Percentiles rank a stretch among this genome's conserved stretches.
Evolutionary conservation across 2,329 filamentous ascomycete species (phyloP).

Genomic region (Sporothrix luriei): DNA sequence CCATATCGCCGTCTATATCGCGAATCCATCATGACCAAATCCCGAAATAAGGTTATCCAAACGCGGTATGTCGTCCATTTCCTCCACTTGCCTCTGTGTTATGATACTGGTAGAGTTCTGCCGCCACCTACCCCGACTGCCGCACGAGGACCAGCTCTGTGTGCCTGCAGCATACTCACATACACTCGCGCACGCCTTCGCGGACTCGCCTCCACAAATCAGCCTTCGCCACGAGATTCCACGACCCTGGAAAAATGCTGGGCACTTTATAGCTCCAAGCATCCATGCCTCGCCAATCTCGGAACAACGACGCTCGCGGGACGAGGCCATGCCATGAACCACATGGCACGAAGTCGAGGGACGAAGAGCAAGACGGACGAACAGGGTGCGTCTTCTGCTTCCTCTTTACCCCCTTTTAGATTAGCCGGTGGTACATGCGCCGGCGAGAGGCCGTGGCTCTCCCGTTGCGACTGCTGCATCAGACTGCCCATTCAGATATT

Average conservation of each 20-base stretch:
- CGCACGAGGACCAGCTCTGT: neutral
- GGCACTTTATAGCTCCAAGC: conserved; percentile 9
- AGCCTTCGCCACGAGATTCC: conserved; percentile 12
- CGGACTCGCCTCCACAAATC: neutral
- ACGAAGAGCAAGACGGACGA: neutral
- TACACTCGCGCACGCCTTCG: neutral
- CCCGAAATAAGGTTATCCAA: conserved; percentile 7
- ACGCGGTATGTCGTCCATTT: neutral
- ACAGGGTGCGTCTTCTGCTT: neutral
- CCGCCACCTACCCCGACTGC: neutral
- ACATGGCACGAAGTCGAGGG: conserved; percentile 5
- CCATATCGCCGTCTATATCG: conserved; percentile 16
- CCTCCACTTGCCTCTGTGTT: neutral
- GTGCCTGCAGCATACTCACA: neutral
- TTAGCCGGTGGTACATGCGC: conserved; percentile 23
- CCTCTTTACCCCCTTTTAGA: neutral
- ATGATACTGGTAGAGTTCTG: no score
- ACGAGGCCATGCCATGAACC: neutral
- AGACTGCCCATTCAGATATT: neutral
- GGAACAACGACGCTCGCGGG: neutral
- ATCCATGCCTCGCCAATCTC: conserved; percentile 19
- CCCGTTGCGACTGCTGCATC: neutral
- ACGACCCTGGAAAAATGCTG: conserved; percentile 10
- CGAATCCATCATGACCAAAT: neutral
- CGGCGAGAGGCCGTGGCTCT: conserved; percentile 17